Evolutionary conservation across 2,329 filamentous ascomycete species (phyloP).

Genomic region (Acrocalymma vagum): DNA sequence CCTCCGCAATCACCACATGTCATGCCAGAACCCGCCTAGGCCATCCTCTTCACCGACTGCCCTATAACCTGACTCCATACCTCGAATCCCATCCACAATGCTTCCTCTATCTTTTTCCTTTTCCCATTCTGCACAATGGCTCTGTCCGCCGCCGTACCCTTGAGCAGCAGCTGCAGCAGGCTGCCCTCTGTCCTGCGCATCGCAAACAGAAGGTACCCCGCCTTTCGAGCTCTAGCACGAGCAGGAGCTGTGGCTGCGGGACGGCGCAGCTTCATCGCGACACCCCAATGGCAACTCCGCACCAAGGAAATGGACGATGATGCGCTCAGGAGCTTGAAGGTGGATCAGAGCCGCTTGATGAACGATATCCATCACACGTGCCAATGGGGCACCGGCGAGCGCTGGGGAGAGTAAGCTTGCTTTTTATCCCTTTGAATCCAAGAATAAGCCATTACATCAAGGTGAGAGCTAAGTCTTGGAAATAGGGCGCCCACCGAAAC

Average conservation of each 20-base stretch:
- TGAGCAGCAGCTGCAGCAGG: no score
- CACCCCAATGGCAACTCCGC: conserved; percentile 45
- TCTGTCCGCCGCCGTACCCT: no score
- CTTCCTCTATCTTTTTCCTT: conserved; percentile 11
- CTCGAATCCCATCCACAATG: no score
- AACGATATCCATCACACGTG: conserved; percentile 71
- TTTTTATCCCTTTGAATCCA: conserved; percentile 4
- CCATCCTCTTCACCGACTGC: conserved; percentile 18
- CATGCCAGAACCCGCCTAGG: conserved; percentile 22
- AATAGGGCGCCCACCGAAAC: conserved; percentile 68
- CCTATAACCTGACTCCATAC: conserved; percentile 12
- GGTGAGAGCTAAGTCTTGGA: no score
- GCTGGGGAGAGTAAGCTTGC: conserved; percentile 70
- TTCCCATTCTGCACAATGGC: conserved; percentile 19
- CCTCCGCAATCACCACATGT: conserved; percentile 25
- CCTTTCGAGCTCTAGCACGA: conserved; percentile 17
- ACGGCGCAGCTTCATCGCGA: conserved; percentile 38
- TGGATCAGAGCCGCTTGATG: conserved; percentile 68
- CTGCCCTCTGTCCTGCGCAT: conserved; percentile 24
- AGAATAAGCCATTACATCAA: neutral
- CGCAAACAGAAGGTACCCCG: conserved; percentile 29
- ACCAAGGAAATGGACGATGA: conserved; percentile 60
- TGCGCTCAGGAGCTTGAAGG: conserved; percentile 62
- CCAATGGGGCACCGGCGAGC: conserved; percentile 71
- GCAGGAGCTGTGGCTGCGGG: conserved; percentile 6